Evolutionary conservation across 1,284 basidiomycete genomes (phyloP).

Genomic region (Rhodotorula sp.): DNA sequence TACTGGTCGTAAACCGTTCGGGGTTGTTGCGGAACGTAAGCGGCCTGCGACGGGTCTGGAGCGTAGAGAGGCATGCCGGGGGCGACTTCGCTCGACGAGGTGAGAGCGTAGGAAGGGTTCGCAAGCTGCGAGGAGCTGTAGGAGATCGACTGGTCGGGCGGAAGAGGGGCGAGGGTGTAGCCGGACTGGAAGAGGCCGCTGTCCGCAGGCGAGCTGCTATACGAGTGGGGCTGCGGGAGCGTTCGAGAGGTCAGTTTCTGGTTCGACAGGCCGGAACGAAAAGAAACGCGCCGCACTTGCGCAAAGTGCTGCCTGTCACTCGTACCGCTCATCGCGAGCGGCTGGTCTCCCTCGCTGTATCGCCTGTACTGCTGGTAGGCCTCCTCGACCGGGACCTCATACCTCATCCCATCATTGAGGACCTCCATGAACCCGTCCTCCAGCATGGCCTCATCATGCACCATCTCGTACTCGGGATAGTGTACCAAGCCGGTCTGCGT

Average conservation of each 20-base stretch:
- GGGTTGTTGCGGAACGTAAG: no score
- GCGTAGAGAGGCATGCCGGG: neutral
- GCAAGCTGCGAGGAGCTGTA: neutral
- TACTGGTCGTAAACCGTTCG: no score
- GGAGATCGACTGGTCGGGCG: neutral
- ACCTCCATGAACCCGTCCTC: neutral
- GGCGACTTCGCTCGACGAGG: neutral
- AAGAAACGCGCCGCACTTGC: neutral
- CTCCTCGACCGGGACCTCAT: neutral
- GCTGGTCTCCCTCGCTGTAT: conserved; percentile 4
- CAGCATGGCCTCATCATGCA: neutral
- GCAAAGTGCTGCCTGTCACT: neutral
- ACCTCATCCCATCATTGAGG: neutral
- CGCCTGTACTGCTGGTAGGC: neutral
- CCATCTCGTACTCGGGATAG: no score
- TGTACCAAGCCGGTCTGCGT: neutral
- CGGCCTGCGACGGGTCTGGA: no score
- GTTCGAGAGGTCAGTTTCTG: neutral
- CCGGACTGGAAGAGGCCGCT: neutral
- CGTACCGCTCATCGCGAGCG: neutral
- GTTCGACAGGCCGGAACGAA: no score
- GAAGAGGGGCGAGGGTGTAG: neutral
- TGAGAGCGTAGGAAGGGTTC: neutral
- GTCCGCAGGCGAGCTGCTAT: neutral
- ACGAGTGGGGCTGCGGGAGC: neutral